Evolutionary conservation across 768 basidiomycete genomes (phyloP).

Genomic region (Boletus barrowsii): DNA sequence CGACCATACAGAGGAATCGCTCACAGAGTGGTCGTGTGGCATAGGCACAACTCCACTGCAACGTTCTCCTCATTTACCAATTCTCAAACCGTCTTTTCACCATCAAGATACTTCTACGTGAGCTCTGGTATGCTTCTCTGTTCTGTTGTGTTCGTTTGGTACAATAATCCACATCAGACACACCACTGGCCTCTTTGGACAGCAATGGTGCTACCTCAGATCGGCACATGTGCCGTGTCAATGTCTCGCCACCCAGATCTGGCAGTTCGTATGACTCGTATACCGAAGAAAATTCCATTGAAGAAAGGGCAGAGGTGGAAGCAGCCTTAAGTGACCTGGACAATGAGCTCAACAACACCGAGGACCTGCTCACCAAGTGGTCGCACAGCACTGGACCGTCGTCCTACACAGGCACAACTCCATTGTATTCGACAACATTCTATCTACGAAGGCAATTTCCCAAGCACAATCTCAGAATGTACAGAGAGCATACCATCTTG

Average conservation of each 20-base stretch:
- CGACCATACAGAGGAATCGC: no score
- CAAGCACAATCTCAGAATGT: conserved; percentile 77
- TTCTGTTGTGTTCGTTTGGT: background rate
- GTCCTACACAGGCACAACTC: conserved; percentile 32
- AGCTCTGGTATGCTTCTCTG: conserved; percentile 45
- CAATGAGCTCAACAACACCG: conserved; percentile 61
- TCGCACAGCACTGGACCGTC: conserved; percentile 40
- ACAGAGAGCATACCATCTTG: conserved; percentile 67
- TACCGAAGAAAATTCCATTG: conserved; percentile 52
- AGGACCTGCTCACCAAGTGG: conserved; percentile 67
- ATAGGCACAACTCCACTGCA: no score
- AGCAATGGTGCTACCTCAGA: conserved; percentile 44
- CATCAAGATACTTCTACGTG: conserved; percentile 58
- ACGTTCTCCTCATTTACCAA: conserved; percentile 52
- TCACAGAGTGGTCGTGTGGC: no score
- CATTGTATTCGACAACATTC: conserved; percentile 33
- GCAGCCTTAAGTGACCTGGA: conserved; percentile 64
- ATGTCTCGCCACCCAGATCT: conserved; percentile 50
- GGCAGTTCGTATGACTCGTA: conserved; percentile 47
- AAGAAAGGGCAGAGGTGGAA: conserved; percentile 58
- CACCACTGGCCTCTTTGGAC: conserved; percentile 48
- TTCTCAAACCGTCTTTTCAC: conserved; percentile 54
- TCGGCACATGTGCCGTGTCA: conserved; percentile 49
- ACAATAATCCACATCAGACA: conserved; percentile 32
- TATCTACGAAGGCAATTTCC: conserved; percentile 41